A percentile compares a stretch with the other conserved stretches of the same genome.
phyloP scores from a whole-genome alignment of 2,329 filamentous ascomycete species.

The Zymoseptoria ardabiliae region DNA sequence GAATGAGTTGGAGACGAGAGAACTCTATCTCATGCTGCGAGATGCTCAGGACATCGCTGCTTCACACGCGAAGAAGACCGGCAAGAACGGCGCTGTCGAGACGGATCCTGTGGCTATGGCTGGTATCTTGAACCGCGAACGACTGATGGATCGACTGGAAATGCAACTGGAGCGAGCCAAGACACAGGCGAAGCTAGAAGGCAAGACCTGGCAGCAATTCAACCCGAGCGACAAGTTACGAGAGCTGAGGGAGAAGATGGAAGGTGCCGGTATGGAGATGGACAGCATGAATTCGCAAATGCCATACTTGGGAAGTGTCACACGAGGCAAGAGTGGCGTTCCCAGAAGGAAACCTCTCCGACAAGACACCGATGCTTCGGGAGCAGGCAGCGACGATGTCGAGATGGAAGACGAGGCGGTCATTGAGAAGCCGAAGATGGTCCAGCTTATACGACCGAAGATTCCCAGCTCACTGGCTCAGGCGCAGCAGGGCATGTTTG shows the following conservation, averaged over 20 bases:
- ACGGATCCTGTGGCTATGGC: constrained; percentile 72
- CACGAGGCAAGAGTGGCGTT: constrained; percentile 35
- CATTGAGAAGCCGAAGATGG: constrained; percentile 70
- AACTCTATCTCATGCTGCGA: constrained; percentile 95
- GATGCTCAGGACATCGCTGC: constrained; percentile 95
- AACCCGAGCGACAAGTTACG: constrained; percentile 87
- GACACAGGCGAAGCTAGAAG: constrained; percentile 95
- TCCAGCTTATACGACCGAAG: constrained; percentile 70
- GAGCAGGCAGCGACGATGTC: constrained; percentile 27
- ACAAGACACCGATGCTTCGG: constrained; percentile 15
- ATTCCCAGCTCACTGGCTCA: constrained; percentile 53
- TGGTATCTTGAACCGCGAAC: constrained; percentile 87
- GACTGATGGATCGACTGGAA: constrained; percentile 85
- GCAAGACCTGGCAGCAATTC: constrained; percentile 75
- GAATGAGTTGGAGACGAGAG: constrained; percentile 91
- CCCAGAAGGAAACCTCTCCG: constrained; percentile 27
- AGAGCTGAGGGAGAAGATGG: constrained; percentile 92
- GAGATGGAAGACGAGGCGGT: constrained; percentile 54
- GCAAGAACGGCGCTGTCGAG: constrained; percentile 43
- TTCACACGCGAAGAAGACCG: constrained; percentile 63
- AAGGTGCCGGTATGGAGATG: constrained; percentile 45
- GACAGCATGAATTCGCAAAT: constrained; percentile 48
- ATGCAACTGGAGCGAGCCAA: constrained; percentile 95
- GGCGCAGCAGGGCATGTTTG: constrained; percentile 50
- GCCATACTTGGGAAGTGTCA: constrained; percentile 53